Base-by-base conservation (phyloP, 129 eudicot species). In the Centrapalus pauciflorus region DNA sequence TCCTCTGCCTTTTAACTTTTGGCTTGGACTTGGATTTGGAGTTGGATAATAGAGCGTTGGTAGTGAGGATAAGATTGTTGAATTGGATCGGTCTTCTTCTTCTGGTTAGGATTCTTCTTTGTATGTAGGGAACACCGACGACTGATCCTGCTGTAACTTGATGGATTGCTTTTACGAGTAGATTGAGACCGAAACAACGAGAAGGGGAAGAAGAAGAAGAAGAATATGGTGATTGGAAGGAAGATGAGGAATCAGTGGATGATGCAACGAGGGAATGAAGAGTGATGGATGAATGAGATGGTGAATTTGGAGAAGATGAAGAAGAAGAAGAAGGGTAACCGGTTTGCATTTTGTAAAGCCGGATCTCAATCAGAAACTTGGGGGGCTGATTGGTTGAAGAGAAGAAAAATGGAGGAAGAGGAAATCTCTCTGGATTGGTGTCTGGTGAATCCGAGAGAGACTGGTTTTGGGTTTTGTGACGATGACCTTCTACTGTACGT, bases 101-200 rank as follows among this genome's bases (percentile, higher is more conserved):
- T 65, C 79, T 30, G 66, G 79, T 74, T 4, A 74, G 5, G 40
- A 40, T 81, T 80, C 68, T 77, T 60, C 29, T 74, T 67, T 87
- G 95, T 14, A 87, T 83, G 69, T 87, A 87, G 0, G 95, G 95
- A 10, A 83, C 90, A 13, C 90, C 95, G 6, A 87, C 78, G 1
- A 76, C 80, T 2, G 95, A 87, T 23, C 95, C 95, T 12, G 79
- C 90, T 12, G 72, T 76, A 14, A 85, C 95, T 49, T 77, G 87
- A 61, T 83, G 81, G 66, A 87, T 82, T 37, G 95, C 95, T 40
- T 87, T 87, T 0, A 83, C 95, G 25, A 87, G 95, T 13, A 87
- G 90, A 76, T 87, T 87, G 19, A 87, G 85, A 51, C 95, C 95
- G 41, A 65, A 43, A 49, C 95, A 87, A 0, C 95, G 90, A 20